A percentile compares a stretch with the other conserved stretches of the same genome.
phyloP scores from a whole-genome alignment of 306 rosid genomes.

The Malus sieversii region DNA sequence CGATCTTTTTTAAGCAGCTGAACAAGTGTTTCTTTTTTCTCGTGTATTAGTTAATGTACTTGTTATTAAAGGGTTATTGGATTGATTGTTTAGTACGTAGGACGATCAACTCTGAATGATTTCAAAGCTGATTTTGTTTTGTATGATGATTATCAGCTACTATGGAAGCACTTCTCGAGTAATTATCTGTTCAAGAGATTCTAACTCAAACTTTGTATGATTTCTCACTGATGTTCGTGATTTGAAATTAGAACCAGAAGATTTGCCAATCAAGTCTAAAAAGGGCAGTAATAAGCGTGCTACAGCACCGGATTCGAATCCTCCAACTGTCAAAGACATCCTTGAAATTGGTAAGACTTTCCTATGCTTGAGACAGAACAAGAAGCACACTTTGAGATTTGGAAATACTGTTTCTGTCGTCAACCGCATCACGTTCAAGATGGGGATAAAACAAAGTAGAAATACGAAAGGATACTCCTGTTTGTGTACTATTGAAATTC shows the following conservation, averaged over 20 bases:
- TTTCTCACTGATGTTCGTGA: neutral
- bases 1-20: neutral
- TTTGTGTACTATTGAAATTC: neutral
- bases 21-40: neutral
- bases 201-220: neutral
- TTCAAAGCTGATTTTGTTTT: neutral
- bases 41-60: neutral
- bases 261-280: neutral
- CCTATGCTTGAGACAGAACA: neutral
- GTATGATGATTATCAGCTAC: neutral
- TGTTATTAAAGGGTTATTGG: too few relatives aligned
- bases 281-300: neutral
- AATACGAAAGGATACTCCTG: neutral
- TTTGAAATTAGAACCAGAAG: neutral
- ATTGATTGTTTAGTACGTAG: neutral
- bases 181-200: neutral
- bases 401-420: neutral
- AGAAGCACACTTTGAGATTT: neutral
- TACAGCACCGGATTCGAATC: neutral
- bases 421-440: neutral
- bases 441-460: neutral
- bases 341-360: conserved; percentile 19
- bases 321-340: neutral
- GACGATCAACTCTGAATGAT: neutral
- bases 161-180: neutral